Evolutionary conservation across 2,329 filamentous ascomycete genomes (phyloP).

Genomic region (Emericellopsis cladophorae): DNA sequence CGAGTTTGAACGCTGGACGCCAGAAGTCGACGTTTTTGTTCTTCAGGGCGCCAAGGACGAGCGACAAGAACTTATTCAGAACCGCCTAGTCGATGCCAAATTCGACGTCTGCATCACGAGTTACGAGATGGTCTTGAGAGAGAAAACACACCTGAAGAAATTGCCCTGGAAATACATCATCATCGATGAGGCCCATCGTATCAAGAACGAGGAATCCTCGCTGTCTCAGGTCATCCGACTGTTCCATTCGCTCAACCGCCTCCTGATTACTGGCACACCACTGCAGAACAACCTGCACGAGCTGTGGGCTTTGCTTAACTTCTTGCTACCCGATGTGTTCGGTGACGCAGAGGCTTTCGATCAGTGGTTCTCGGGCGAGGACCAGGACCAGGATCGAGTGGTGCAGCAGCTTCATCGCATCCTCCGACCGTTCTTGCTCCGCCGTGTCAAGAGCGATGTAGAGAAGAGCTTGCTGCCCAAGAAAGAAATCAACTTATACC

Average conservation of each 20-base stretch:
- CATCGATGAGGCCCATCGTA: constrained; percentile 93
- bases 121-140: constrained; percentile 96
- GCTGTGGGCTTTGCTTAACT: constrained; percentile 94
- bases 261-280: constrained; percentile 92
- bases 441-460: constrained; percentile 93
- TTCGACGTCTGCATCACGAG: constrained; percentile 98
- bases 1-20: constrained; percentile 89
- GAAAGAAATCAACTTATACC: constrained; percentile 93
- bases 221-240: constrained; percentile 91
- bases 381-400: constrained; percentile 84
- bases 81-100: constrained; percentile 82
- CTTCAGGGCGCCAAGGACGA: constrained; percentile 94
- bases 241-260: constrained; percentile 88
- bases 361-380: constrained; percentile 91
- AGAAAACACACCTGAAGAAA: constrained; percentile 90
- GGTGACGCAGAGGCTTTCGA: constrained; percentile 95
- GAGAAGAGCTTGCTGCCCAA: constrained; percentile 96
- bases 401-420: constrained; percentile 93
- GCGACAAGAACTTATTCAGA: constrained; percentile 75
- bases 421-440: constrained; percentile 81
- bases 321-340: constrained; percentile 94
- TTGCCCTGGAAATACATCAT: constrained; percentile 99
- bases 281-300: constrained; percentile 98
- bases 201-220: constrained; percentile 98
- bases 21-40: constrained; percentile 87